Evolutionary conservation across 2,329 filamentous ascomycete genomes (phyloP).

Genomic region (Aureobasidium mangrovei): DNA sequence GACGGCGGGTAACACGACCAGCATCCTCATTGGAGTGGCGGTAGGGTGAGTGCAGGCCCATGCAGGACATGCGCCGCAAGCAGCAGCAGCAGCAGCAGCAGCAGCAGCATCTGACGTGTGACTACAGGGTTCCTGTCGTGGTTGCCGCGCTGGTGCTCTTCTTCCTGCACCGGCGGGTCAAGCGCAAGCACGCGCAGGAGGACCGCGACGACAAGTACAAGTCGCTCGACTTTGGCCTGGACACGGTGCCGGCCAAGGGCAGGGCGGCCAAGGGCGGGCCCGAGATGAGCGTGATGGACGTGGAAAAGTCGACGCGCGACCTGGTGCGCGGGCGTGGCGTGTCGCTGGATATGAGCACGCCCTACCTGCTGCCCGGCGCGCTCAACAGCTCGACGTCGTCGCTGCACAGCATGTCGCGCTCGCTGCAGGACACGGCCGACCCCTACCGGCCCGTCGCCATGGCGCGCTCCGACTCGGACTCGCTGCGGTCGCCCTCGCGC

Average conservation of each 20-base stretch:
- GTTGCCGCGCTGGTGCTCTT: slow-evolving; percentile 58
- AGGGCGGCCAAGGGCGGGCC: slow-evolving; percentile 36
- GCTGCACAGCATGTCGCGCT: slow-evolving; percentile 72
- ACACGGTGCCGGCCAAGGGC: slow-evolving; percentile 30
- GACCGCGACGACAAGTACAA: slow-evolving; percentile 81
- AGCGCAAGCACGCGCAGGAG: slow-evolving; percentile 62
- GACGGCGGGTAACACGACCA: slow-evolving; percentile 20
- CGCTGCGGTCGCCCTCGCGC: slow-evolving; percentile 17
- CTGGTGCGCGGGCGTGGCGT: slow-evolving; percentile 37
- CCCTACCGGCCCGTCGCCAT: slow-evolving; percentile 66
- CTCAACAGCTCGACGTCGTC: slow-evolving; percentile 75
- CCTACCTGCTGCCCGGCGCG: slow-evolving; percentile 85
- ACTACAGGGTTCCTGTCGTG: slow-evolving; percentile 62
- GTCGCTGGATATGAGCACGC: slow-evolving; percentile 62
- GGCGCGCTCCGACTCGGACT: slow-evolving; percentile 34
- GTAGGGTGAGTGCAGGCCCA: slow-evolving; percentile 24
- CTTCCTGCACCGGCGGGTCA: slow-evolving; percentile 69
- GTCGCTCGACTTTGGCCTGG: slow-evolving; percentile 86
- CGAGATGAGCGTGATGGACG: slow-evolving; percentile 52
- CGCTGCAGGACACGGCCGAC: slow-evolving; percentile 66
- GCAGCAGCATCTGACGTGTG: background rate
- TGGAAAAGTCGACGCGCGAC: slow-evolving; percentile 31
- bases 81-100: background rate
- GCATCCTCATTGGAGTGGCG: slow-evolving; percentile 27
- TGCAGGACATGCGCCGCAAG: background rate